Percentiles rank a stretch among this genome's conserved stretches.
phyloP scores from a whole-genome alignment of 225 moss, liverwort and hornwort genomes.

The Bryoerythrophyllum caledonicum region DNA sequence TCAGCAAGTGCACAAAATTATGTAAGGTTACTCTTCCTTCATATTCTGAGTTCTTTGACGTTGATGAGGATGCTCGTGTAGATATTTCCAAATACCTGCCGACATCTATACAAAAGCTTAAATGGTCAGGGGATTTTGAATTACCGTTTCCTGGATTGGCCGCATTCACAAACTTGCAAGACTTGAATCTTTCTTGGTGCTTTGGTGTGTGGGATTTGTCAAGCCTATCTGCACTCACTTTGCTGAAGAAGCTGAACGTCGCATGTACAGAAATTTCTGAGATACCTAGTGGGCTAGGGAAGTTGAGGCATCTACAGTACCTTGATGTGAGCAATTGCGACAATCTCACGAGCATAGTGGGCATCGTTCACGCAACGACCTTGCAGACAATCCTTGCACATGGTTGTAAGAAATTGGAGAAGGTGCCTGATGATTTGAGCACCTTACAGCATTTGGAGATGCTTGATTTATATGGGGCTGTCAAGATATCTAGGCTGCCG shows the following conservation, averaged over 20 bases:
- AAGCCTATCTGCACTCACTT: background rate
- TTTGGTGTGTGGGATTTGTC: rapidly evolving
- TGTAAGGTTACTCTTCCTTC: background rate
- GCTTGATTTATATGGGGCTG: background rate
- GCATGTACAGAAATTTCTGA: rapidly evolving
- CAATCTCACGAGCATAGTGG: background rate
- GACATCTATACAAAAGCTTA: no score
- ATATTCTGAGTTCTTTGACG: no score
- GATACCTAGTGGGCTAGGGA: background rate
- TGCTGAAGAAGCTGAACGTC: background rate
- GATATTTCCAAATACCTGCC: background rate
- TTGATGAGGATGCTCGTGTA: no score
- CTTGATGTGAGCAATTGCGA: background rate
- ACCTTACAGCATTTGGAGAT: background rate
- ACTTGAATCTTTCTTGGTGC: background rate
- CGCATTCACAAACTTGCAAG: background rate
- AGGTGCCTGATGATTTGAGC: background rate
- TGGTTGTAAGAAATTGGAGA: rapidly evolving
- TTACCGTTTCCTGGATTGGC: rapidly evolving
- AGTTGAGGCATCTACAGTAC: background rate
- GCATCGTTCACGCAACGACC: background rate
- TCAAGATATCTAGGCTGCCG: background rate
- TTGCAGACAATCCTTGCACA: background rate
- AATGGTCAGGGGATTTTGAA: no score
- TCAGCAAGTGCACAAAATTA: background rate